Evolutionary conservation across 2,329 filamentous ascomycete genomes (phyloP).

Genomic region (Aspergillus novoparasiticus): DNA sequence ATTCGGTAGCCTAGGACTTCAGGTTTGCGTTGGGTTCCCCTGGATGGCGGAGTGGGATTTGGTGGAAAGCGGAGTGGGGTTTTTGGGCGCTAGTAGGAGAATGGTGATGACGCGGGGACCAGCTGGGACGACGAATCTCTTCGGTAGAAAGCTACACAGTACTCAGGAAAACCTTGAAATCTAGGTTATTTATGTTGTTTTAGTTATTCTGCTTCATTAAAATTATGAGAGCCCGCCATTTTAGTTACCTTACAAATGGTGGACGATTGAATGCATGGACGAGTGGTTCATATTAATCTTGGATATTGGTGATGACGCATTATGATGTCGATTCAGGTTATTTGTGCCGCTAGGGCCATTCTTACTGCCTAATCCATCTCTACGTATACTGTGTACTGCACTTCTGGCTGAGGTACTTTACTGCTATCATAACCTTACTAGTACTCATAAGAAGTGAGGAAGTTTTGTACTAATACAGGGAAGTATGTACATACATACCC

Average conservation of each 20-base stretch:
- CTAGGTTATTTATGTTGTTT: neutral
- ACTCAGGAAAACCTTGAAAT: neutral
- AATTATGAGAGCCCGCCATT: neutral
- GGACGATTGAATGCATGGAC: neutral
- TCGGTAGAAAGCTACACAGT: neutral
- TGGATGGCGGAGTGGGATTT: neutral
- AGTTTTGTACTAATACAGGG: neutral
- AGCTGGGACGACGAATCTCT: neutral
- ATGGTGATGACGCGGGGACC: slow-evolving; percentile 1
- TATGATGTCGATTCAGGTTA: neutral
- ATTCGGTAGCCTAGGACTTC: slow-evolving; percentile 3
- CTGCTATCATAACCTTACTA: too few relatives aligned
- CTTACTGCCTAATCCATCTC: neutral
- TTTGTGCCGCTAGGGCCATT: neutral
- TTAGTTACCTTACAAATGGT: neutral
- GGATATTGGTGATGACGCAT: neutral
- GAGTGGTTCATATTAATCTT: too few relatives aligned
- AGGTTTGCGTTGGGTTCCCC: neutral
- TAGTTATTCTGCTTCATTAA: neutral
- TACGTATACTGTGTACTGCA: too few relatives aligned
- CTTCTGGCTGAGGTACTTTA: too few relatives aligned
- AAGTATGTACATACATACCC: neutral
- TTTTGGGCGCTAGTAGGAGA: neutral
- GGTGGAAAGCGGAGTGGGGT: neutral
- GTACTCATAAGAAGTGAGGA: neutral